Evolutionary conservation across 305 asterid species (phyloP).

Genomic region (Plantago lanceolata): DNA sequence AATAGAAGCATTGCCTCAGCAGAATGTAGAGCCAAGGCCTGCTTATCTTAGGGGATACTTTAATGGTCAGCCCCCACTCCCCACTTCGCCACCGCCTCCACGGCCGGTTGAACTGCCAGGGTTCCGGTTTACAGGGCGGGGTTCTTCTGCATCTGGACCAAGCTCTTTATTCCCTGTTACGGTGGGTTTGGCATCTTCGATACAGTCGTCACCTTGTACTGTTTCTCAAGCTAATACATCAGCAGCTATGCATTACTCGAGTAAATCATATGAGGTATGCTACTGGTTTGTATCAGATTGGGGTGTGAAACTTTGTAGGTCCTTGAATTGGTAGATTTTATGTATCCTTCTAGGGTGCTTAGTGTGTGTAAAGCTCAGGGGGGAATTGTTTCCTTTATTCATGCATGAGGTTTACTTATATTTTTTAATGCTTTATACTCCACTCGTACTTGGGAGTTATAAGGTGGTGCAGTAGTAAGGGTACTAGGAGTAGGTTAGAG

Average conservation of each 20-base stretch:
- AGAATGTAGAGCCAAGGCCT: constrained; percentile 30
- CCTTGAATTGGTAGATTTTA: not conserved
- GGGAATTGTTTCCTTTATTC: not conserved
- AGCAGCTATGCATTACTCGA: constrained; percentile 28
- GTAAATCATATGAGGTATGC: constrained; percentile 48
- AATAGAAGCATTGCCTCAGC: constrained; percentile 29
- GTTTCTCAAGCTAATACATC: constrained; percentile 38
- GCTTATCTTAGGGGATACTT: constrained; percentile 25
- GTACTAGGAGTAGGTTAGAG: no score
- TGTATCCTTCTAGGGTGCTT: not conserved
- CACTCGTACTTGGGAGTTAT: not conserved
- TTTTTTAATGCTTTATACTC: not conserved
- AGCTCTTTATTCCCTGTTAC: constrained; percentile 42
- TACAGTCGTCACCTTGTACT: constrained; percentile 35
- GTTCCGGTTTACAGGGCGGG: constrained; percentile 32
- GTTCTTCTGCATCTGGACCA: constrained; percentile 32
- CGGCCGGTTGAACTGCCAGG: constrained; percentile 49
- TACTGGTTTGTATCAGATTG: constrained; percentile 6
- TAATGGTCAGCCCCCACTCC: constrained; percentile 58
- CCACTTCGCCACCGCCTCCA: constrained; percentile 69
- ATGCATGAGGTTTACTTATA: not conserved
- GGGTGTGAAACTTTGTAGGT: not conserved
- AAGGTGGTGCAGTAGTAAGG: no score
- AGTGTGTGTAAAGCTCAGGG: not conserved
- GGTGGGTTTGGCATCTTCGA: constrained; percentile 35